Evolutionary conservation across 2,329 filamentous ascomycete genomes (phyloP), one percentile per base, ranked within the genome.

Genomic region (Phialemonium atrogriseum): DNA sequence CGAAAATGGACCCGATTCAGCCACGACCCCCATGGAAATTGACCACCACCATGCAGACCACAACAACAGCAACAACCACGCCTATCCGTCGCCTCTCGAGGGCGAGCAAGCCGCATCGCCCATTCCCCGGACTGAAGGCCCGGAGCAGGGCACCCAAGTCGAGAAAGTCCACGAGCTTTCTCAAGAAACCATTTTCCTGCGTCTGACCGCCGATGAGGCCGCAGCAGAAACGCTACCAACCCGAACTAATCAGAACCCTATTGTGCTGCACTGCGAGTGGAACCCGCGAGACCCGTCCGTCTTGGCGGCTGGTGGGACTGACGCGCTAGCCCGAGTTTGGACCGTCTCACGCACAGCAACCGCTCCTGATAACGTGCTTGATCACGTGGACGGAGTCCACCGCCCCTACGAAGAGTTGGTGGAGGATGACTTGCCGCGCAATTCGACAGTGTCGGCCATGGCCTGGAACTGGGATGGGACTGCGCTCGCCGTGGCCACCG

Each of bases 281-380:
- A 78, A 72, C 64, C 76, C 76, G 45, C 65, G 55, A 56, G 68
- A 80, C 62, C 70, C 75, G 54, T 73, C 68, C 38, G 62, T 77
- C 58, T 65, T 80, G 66, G 76, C 74, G 56, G 74, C 73, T 65
- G 74, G 72, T 62, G 76, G 76, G 49, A 79, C 73, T 54, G 76
- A 80, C 64, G 73, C 75, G 59, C 73, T 80, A 73, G 76, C 75
- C 64, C 74, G 75, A 43, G 66, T 80, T 59, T 80, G 76, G 75
- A 77, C 70, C 40, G 56, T 80, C 45, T 68, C 70, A 54, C 69
- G 68, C 66, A 62, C 62, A 51, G 62, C 62, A 51, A 57, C 64
- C 46, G 59, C 60, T 44, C 49, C 62, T 38, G 58, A 59, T 31
- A 46, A 52, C 56, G 60, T 59, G 55, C 52, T 56, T 38, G 51